Evolutionary conservation across 345 rosid genomes (phyloP).

Genomic region (Anacardium occidentale): DNA sequence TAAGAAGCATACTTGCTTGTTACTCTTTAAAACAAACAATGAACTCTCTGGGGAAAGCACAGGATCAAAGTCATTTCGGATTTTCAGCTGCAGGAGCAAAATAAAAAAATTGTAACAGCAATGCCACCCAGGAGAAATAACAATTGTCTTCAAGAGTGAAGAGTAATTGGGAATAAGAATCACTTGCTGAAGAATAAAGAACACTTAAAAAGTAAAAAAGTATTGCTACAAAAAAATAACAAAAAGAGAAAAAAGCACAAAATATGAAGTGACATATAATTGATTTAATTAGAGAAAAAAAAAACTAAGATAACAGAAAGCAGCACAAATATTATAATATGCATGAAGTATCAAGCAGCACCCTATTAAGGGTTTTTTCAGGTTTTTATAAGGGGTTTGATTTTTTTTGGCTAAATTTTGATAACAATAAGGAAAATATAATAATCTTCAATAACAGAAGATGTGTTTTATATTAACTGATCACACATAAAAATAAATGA

Average conservation of each 20-base stretch:
- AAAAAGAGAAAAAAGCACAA: background rate
- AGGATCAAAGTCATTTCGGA: constrained; percentile 99
- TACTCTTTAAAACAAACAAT: constrained; percentile 89
- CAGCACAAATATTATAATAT: background rate
- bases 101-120: constrained; percentile 14
- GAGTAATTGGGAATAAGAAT: constrained; percentile 8
- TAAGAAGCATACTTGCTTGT: constrained; percentile 66
- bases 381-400: too few relatives aligned
- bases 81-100: constrained; percentile 68
- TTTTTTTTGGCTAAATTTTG: too few relatives aligned
- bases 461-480: too few relatives aligned
- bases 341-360: background rate
- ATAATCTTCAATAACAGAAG: too few relatives aligned
- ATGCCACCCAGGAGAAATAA: constrained; percentile 14
- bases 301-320: background rate
- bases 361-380: too few relatives aligned
- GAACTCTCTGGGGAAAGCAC: constrained; percentile 99
- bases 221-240: background rate
- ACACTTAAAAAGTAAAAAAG: background rate
- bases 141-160: background rate
- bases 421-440: too few relatives aligned
- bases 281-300: background rate
- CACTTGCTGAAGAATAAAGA: background rate
- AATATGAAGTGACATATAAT: background rate
- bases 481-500: too few relatives aligned